Conservation (phyloP, 164 flowering plant species). For the Kalanchoe fedtschenkoi region DNA sequence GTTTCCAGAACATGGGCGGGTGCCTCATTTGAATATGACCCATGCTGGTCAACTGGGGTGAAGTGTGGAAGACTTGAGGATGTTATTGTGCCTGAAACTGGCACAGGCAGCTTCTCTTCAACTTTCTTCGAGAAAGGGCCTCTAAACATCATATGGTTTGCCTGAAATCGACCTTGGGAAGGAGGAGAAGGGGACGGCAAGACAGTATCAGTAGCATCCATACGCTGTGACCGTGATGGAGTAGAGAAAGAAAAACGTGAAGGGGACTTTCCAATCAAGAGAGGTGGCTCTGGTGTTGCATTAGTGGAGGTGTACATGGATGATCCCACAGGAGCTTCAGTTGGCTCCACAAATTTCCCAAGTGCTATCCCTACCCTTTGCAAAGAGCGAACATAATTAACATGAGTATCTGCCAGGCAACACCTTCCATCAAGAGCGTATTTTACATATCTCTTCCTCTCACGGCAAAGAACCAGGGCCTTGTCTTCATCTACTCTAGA, state of each 20-base stretch:
- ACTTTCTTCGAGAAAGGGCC: conserved; percentile 38
- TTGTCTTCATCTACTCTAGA: conserved; percentile 83
- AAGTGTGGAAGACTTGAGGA: conserved; percentile 41
- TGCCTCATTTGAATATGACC: conserved; percentile 28
- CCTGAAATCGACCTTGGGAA: conserved; percentile 33
- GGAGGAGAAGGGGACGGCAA: conserved; percentile 76
- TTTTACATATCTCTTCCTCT: conserved; percentile 68
- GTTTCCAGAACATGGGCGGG: conserved; percentile 27
- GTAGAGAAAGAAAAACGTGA: conserved; percentile 67
- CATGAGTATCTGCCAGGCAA: conserved; percentile 71
- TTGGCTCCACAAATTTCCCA: conserved; percentile 54
- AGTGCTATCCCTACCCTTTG: conserved; percentile 53
- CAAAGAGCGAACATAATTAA: conserved; percentile 60
- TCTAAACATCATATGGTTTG: conserved; percentile 54
- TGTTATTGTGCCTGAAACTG: conserved; percentile 32
- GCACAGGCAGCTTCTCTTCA: conserved; percentile 56
- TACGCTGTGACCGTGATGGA: conserved; percentile 49
- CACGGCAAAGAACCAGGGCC: conserved; percentile 78
- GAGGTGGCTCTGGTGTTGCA: conserved; percentile 67
- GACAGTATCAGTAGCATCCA: conserved; percentile 31
- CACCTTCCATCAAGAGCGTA: conserved; percentile 89
- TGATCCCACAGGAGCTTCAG: conserved; percentile 49
- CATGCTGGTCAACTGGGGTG: conserved; percentile 27
- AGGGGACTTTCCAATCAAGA: conserved; percentile 48
- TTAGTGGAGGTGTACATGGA: conserved; percentile 55